Evolutionary conservation across 768 basidiomycete species (phyloP).

Genomic region (Filobasidium floriforme): DNA sequence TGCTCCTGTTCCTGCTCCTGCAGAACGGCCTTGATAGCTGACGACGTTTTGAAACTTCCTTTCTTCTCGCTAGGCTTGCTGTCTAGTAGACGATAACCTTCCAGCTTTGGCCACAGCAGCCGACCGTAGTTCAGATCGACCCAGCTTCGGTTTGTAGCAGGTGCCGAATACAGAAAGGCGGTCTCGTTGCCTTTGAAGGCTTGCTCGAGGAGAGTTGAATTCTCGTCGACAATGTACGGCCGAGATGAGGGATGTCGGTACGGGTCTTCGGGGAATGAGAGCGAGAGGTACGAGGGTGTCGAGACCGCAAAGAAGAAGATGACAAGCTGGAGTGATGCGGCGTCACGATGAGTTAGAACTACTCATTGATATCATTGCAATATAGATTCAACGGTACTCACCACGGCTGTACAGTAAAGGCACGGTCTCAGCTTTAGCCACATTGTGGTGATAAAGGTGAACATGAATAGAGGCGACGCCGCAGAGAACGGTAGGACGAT

Average conservation of each 20-base stretch:
- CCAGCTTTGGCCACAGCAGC: slow-evolving; percentile 18
- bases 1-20: background rate
- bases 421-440: slow-evolving; percentile 23
- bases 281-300: slow-evolving; percentile 16
- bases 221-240: background rate
- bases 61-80: background rate
- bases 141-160: slow-evolving; percentile 18
- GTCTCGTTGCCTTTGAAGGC: slow-evolving; percentile 1
- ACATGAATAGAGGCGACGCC: slow-evolving; percentile 19
- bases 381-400: slow-evolving; percentile 1
- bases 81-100: slow-evolving; percentile 18
- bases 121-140: slow-evolving; percentile 18
- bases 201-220: background rate
- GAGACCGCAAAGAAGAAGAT: slow-evolving; percentile 17
- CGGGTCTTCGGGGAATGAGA: slow-evolving; percentile 16
- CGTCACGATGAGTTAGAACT: too few relatives aligned
- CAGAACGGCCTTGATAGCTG: background rate
- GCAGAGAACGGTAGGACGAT: slow-evolving; percentile 23
- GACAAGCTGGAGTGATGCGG: slow-evolving; percentile 15
- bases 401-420: slow-evolving; percentile 21
- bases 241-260: slow-evolving; percentile 1
- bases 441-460: slow-evolving; percentile 14
- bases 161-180: slow-evolving; percentile 13
- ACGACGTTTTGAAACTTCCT: background rate
- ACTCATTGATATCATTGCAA: background rate